Evolutionary conservation across 2,329 filamentous ascomycete species (phyloP), one percentile per base, ranked within the genome.

Genomic region (Capronia epimyces): DNA sequence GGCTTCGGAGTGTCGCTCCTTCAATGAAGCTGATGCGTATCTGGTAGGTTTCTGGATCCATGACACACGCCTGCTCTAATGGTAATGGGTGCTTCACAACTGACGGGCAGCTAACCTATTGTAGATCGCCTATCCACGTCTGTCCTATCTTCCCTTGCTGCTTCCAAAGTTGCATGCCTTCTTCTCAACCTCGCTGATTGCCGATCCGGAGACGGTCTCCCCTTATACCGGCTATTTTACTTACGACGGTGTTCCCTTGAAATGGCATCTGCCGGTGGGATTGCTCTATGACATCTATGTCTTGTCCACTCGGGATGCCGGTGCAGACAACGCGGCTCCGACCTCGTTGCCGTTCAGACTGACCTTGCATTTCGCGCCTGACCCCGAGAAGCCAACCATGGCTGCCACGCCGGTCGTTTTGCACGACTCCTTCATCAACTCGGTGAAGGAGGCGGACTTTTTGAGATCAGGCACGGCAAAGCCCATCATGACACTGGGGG

Each of bases 381-480:
- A 49, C 22, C 24, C 52, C 36, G 36, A 52, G 44, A 61, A 66
- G 3, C 63, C 82, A 12, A 86, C 83, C 82, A 73, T 73, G 43
- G 66, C 87, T 50, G 78, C 73, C 2, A 68, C 86, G 3, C 79
- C 83, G 60, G 82, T 81, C 62, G 72, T 77, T 2, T 71, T 83
- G 64, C 78, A 82, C 53, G 83, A 86, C 64, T 74, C 81, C 0
- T 87, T 80, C 62, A 81, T 84, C 47, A 85, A 86, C 58, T 81
- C 76, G 46, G 82, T 86, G 55, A 87, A 87, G 65, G 83, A 86
- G 76, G 89, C 90, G 24, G 89, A 95, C 68, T 95, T 89, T 60
- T 75, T 95, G 44, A 81, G 90, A 45, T 91, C 93, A 60, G 89
- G 89, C 39, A 93, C 86, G 47, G 89, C 88, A 13, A 89, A 91